A percentile compares a stretch with the other conserved stretches of the same genome.
Evolutionary conservation across 352 stramenopile species (phyloP).

Genomic region (Globisporangium paddicum): DNA sequence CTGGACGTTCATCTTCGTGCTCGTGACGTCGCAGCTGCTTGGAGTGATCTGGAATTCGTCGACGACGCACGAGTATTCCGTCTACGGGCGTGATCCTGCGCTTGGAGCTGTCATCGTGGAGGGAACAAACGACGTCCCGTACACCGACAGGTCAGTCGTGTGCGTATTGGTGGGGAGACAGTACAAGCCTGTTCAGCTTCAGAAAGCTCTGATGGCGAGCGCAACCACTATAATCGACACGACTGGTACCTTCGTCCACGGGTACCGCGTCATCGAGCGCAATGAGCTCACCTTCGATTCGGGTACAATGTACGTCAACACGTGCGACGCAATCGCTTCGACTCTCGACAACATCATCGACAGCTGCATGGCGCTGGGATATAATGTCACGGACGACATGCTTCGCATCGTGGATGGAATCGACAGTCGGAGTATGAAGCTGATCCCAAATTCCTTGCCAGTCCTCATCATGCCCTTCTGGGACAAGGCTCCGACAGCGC

Average conservation of each 20-base stretch:
- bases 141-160: conserved; percentile 6
- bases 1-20: conserved; percentile 10
- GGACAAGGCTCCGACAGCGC: conserved; percentile 13
- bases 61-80: not conserved
- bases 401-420: conserved; percentile 23
- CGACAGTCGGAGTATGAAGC: conserved; percentile 1
- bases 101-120: conserved; percentile 1
- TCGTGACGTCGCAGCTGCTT: conserved; percentile 13
- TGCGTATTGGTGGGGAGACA: conserved; percentile 10
- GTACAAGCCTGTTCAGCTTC: conserved; percentile 16
- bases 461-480: conserved; percentile 23
- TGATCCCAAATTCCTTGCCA: conserved; percentile 20
- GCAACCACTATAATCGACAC: conserved; percentile 9
- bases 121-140: conserved; percentile 6
- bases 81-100: not conserved
- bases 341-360: conserved; percentile 23
- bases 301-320: conserved; percentile 3
- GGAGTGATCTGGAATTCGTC: conserved; percentile 15
- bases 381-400: conserved; percentile 22
- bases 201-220: not conserved
- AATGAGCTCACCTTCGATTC: conserved; percentile 1
- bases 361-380: conserved; percentile 21
- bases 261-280: conserved; percentile 13
- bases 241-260: conserved; percentile 6
- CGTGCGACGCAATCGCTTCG: conserved; percentile 18